These are phyloP conservation scores for Dendrostoma leiphaemia DNA, from an alignment of 2,329 filamentous ascomycete species.

Conservation along the genomic window DNA sequence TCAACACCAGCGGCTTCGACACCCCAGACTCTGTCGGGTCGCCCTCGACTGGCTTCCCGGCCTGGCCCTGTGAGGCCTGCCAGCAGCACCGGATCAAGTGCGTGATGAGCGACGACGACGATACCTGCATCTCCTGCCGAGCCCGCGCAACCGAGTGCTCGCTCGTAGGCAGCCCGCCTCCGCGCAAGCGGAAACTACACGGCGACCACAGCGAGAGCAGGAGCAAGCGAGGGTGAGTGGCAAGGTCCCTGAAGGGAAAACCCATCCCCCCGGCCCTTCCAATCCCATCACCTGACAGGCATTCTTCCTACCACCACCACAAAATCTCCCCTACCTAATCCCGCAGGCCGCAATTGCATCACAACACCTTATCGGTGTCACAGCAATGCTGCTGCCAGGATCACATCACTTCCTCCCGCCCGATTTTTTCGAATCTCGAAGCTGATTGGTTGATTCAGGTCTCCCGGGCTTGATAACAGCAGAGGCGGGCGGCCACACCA, in stretches of 20 bases:
- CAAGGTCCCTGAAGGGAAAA: too few species aligned
- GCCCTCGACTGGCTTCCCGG: constrained; percentile 38
- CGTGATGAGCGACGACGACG: constrained; percentile 70
- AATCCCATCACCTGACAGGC: neutral
- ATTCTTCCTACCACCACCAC: neutral
- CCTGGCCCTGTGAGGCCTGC: constrained; percentile 70
- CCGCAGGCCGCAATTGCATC: constrained; percentile 6
- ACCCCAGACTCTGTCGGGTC: constrained; percentile 46
- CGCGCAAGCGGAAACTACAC: constrained; percentile 77
- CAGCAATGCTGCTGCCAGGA: constrained; percentile 6
- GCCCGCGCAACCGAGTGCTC: constrained; percentile 78
- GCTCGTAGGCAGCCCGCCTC: constrained; percentile 71
- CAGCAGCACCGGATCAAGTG: constrained; percentile 72
- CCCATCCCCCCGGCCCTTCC: neutral
- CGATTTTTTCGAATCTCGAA: constrained; percentile 37
- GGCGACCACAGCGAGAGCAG: constrained; percentile 59
- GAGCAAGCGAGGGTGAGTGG: constrained; percentile 71
- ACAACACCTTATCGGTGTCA: constrained; percentile 3
- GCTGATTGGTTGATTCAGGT: constrained; percentile 51
- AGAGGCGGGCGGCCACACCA: constrained; percentile 52
- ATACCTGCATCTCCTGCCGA: constrained; percentile 72
- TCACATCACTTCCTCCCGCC: constrained; percentile 3
- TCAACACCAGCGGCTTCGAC: constrained; percentile 44
- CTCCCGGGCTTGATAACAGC: constrained; percentile 54
- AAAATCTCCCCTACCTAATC: neutral